These are phyloP conservation scores for Rhodotorula mucilaginosa DNA, from an alignment of 1,284 basidiomycete genomes.

Conservation along the genomic window DNA sequence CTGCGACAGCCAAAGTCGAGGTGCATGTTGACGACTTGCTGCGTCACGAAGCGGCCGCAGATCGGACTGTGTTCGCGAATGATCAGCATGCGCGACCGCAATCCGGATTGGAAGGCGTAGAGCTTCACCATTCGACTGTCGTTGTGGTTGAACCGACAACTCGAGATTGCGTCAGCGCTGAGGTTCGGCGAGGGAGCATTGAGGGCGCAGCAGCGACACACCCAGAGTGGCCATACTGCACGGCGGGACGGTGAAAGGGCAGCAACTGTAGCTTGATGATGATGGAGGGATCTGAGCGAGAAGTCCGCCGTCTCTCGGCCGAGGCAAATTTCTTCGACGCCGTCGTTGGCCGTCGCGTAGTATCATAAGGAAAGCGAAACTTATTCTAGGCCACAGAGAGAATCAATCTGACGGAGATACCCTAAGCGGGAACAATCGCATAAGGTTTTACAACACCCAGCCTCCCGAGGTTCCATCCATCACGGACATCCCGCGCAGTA, in stretches of 20 bases:
- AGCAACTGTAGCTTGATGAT: too few species aligned
- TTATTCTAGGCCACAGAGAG: too few species aligned
- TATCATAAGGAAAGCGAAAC: too few species aligned
- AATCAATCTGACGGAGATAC: too few species aligned
- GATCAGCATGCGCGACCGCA: background rate
- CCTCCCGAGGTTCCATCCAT: background rate
- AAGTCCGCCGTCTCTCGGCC: too few species aligned
- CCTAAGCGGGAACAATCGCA: background rate
- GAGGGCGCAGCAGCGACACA: background rate
- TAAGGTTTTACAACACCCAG: background rate
- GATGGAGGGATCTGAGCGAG: too few species aligned
- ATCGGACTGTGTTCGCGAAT: background rate
- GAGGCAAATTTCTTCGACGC: too few species aligned
- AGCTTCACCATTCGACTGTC: slow-evolving; percentile 1
- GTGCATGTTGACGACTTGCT: background rate
- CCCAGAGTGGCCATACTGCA: background rate
- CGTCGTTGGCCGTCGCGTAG: too few species aligned
- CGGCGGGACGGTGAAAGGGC: too few species aligned
- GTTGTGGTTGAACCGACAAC: background rate
- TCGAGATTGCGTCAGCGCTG: background rate
- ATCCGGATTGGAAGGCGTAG: background rate
- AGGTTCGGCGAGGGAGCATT: too few species aligned
- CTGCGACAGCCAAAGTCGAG: slow-evolving; percentile 5
- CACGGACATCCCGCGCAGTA: slow-evolving; percentile 41
- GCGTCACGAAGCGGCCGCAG: background rate